phyloP scores from a whole-genome alignment of 73 alveolate genomes.

The Effrenium voratum region DNA sequence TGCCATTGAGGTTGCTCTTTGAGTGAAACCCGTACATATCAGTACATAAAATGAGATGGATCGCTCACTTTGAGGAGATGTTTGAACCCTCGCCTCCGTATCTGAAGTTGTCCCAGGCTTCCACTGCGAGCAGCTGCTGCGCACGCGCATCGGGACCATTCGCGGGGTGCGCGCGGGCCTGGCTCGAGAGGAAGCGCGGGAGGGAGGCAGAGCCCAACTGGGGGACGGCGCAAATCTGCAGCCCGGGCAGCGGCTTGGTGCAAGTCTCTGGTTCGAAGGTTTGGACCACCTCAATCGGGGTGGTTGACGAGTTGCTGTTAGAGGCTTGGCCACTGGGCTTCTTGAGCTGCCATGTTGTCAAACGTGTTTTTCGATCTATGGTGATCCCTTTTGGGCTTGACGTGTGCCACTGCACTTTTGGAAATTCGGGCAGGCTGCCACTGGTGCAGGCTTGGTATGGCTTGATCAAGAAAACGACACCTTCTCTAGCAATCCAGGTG shows the following conservation, averaged over 20 bases:
- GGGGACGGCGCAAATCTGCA: slow-evolving; percentile 32
- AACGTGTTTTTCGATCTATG: too few relatives aligned
- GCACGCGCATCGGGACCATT: slow-evolving; percentile 49
- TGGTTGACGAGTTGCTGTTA: neutral
- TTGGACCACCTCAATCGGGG: neutral
- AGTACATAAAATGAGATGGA: too few relatives aligned
- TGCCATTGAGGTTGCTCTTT: neutral
- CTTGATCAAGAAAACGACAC: too few relatives aligned
- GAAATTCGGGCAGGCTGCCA: too few relatives aligned
- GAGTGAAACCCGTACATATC: too few relatives aligned
- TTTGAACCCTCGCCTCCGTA: neutral
- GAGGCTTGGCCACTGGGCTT: too few relatives aligned
- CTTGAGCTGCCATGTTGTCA: too few relatives aligned
- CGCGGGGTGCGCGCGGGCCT: neutral
- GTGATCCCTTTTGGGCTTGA: too few relatives aligned
- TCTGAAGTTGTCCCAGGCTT: neutral
- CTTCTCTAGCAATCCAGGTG: too few relatives aligned
- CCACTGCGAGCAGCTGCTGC: slow-evolving; percentile 69
- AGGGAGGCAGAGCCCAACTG: slow-evolving; percentile 2
- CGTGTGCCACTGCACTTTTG: too few relatives aligned
- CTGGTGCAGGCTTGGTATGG: too few relatives aligned
- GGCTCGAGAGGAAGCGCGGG: neutral
- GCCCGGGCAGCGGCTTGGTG: slow-evolving; percentile 67
- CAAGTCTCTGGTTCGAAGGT: neutral
- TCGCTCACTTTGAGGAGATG: neutral